Conservation (phyloP, 257 asterid species). For the Lavandula angustifolia region DNA sequence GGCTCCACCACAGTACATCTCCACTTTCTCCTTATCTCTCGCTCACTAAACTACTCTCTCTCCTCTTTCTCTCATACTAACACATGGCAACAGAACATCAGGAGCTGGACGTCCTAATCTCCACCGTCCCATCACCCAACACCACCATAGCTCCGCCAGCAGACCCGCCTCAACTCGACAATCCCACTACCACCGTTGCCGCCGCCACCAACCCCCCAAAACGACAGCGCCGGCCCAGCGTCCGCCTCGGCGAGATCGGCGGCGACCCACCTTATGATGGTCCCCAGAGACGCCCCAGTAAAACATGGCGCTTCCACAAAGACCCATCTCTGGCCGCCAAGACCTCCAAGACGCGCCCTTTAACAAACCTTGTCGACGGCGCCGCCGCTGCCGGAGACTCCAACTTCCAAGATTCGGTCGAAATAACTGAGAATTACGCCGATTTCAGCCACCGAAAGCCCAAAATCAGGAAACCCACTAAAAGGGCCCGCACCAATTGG, state of each 20-base stretch:
- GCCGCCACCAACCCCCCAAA: slow-evolving; percentile 66
- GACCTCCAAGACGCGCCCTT: slow-evolving; percentile 82
- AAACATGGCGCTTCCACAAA: slow-evolving; percentile 74
- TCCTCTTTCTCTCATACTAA: slow-evolving; percentile 27
- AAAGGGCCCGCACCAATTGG: slow-evolving; percentile 83
- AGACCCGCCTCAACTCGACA: slow-evolving; percentile 48
- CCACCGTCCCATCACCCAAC: slow-evolving; percentile 43
- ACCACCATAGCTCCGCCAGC: slow-evolving; percentile 36
- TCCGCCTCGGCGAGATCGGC: slow-evolving; percentile 96
- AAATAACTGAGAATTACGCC: slow-evolving; percentile 37
- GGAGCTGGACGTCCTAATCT: slow-evolving; percentile 56
- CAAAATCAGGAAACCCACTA: slow-evolving; percentile 66
- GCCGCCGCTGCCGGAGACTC: slow-evolving; percentile 33
- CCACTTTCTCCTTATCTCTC: slow-evolving; percentile 30
- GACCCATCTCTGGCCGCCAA: slow-evolving; percentile 76
- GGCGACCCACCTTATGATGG: slow-evolving; percentile 69
- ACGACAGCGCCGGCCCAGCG: slow-evolving; percentile 98
- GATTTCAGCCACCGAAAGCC: slow-evolving; percentile 59
- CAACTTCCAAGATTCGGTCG: slow-evolving; percentile 46
- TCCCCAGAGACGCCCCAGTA: slow-evolving; percentile 58
- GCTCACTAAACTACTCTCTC: slow-evolving; percentile 17
- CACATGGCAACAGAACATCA: slow-evolving; percentile 69
- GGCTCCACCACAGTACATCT: not conserved
- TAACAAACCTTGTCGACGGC: slow-evolving; percentile 85
- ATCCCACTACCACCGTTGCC: slow-evolving; percentile 36